Evolutionary conservation across 805 yeast species (phyloP), one percentile per base, ranked within the genome.

Genomic region (Lipomyces anomalus): DNA sequence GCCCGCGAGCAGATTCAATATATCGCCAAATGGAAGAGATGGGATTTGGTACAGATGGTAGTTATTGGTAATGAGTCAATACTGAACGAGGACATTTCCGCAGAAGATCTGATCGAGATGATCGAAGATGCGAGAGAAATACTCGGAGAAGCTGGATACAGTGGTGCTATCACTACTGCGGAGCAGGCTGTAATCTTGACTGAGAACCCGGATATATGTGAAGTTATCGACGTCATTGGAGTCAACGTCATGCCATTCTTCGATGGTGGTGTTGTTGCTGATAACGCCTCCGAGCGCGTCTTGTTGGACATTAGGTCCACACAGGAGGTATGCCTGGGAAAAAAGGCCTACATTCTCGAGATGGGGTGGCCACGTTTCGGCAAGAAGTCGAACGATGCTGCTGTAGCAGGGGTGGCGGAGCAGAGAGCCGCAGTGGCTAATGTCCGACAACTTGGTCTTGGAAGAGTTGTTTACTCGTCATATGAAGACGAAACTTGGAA

Each of bases 31-130:
- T 76, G 76, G 24, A 22, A 24, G n/a, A 26, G 40, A 23, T 89
- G 94, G 92, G 79, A 69, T 49, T 67, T 82, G 9, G 81, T 87
- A 66, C 82, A 82, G 50, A 79, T 67, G 61, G 73, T 88, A 57
- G 84, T 95, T 17, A 72, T 89, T 51, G 97, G 96, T 48, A 88
- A 88, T 62, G 97, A 88, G 69, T 95, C 92, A 26, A 69, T 89
- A 44, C 74, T 73, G 58, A 71, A 79, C 32, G 80, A 79, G n/a
- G 84, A 67, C 65, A 69, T 75, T 57, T 60, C 84, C 5, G 84
- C 75, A 23, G 55, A 67, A 20, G 83, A 82, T n/a, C 73, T 88
- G 55, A 70, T 80, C 26, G 39, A 64, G 40, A 85, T 84, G 66
- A 81, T 87, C 51, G 45, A 75, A 1, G 64, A 75, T 7, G 90